These are phyloP conservation scores for Penicillium sumatraense DNA, from an alignment of 2,329 filamentous ascomycete species.

Conservation along the genomic window DNA sequence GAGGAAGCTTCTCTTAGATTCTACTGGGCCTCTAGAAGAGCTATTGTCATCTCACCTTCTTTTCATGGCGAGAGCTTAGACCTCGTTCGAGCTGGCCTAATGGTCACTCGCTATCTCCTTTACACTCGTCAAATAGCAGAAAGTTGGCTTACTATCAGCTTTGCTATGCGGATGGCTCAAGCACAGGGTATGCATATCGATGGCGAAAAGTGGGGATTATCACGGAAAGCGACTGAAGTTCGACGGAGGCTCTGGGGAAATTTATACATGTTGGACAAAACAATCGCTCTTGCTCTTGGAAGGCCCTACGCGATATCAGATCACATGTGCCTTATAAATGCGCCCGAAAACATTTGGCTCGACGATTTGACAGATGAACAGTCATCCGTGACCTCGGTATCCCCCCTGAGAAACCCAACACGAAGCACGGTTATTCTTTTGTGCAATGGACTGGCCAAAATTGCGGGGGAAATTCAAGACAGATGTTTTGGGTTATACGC, in stretches of 20 bases:
- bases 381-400: slow-evolving; percentile 24
- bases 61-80: slow-evolving; percentile 49
- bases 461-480: slow-evolving; percentile 47
- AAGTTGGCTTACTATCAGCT: slow-evolving; percentile 48
- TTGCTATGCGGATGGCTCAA: slow-evolving; percentile 50
- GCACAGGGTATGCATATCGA: slow-evolving; percentile 52
- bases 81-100: slow-evolving; percentile 43
- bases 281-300: slow-evolving; percentile 47
- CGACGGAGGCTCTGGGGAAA: slow-evolving; percentile 47
- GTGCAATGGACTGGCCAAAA: slow-evolving; percentile 39
- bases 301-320: slow-evolving; percentile 47
- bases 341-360: slow-evolving; percentile 45
- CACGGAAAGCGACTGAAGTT: slow-evolving; percentile 43
- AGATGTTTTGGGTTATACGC: slow-evolving; percentile 43
- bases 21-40: slow-evolving; percentile 46
- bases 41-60: slow-evolving; percentile 48
- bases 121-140: slow-evolving; percentile 45
- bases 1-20: slow-evolving; percentile 47
- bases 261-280: slow-evolving; percentile 46
- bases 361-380: slow-evolving; percentile 41
- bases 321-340: slow-evolving; percentile 44
- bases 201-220: slow-evolving; percentile 45
- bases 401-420: slow-evolving; percentile 38
- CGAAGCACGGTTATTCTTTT: slow-evolving; percentile 38
- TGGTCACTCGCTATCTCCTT: slow-evolving; percentile 47